These are phyloP conservation scores for Lactarius akahatsu DNA, from an alignment of 768 basidiomycete genomes.

Conservation along the genomic window DNA sequence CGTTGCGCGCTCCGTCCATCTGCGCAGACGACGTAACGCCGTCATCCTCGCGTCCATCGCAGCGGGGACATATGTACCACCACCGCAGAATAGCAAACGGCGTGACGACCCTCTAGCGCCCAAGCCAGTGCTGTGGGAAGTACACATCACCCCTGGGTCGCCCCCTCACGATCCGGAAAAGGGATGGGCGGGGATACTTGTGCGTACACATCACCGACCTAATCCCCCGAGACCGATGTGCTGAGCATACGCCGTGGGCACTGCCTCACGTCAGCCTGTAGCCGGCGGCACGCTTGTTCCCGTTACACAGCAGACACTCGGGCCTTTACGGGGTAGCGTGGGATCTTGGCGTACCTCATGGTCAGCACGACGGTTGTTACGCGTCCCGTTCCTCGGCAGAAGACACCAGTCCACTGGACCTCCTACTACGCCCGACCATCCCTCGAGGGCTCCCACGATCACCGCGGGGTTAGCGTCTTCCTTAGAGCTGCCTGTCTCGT, in stretches of 20 bases:
- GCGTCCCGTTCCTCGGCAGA: background rate
- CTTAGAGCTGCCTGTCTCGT: background rate
- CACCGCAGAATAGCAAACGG: background rate
- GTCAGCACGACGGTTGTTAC: background rate
- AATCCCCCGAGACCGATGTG: background rate
- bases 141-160: background rate
- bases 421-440: background rate
- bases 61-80: background rate
- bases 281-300: constrained; percentile 1
- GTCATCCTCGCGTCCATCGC: constrained; percentile 1
- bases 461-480: too few relatives aligned
- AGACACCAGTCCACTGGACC: background rate
- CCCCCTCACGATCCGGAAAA: constrained; percentile 4
- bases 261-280: constrained; percentile 11
- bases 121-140: constrained; percentile 22
- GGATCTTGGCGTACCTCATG: background rate
- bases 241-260: background rate
- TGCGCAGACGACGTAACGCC: constrained; percentile 16
- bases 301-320: background rate
- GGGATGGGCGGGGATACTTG: constrained; percentile 16
- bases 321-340: background rate
- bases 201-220: constrained; percentile 6
- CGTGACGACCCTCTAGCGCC: background rate
- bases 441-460: background rate
- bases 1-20: constrained; percentile 17